Base-by-base conservation (phyloP, 306 rosid genomes). In the Hylodesmum podocarpum region DNA sequence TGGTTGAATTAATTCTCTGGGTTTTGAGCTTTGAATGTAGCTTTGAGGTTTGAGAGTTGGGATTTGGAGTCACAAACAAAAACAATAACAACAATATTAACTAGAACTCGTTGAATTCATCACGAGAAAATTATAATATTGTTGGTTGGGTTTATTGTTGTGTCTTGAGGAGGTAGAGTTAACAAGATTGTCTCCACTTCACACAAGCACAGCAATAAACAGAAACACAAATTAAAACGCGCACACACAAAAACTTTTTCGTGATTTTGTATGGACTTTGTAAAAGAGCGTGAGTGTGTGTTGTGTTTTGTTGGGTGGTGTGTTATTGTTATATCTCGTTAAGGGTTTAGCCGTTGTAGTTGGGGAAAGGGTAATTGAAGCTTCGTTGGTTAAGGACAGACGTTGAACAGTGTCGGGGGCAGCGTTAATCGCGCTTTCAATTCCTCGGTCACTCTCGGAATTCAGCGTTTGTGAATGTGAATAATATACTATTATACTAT, bases 351-450 rank as follows among this genome's bases (percentile, higher is more conserved):
- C 66, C 78, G 47, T 62, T 64, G 78, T 78, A 66, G 90, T 78
- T 31, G 49, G 76, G 54, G 80, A 77, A 66, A 76, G 70, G 75
- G 54, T 37, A 58, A 86, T 64, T 64, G 70, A 64, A 75, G 83
- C 40, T 9, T 78, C 37, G 63, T 62, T 70, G 86, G 83, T 72
- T 58, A 65, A 80, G 81, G 78, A 69, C 77, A 49, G 65, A 54
- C 74, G 78, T 77, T 33, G 44, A 27, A 49, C 78, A 59, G 83
- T 78, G 83, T 83, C 72, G 76, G 57, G 58, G n/a, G 84, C 75
- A 78, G 84, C 81, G 86, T 74, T 69, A 78, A 83, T 76, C 86
- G 44, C 68, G 86, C 81, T 73, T 79, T 85, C 46, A 85, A 83
- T 83, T 82, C 85, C 44, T 58, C 4, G 28, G 37, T 69, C 82